These are phyloP conservation scores for Beta corolliflora DNA, from an alignment of 179 eudicot genomes.

Conservation along the genomic window DNA sequence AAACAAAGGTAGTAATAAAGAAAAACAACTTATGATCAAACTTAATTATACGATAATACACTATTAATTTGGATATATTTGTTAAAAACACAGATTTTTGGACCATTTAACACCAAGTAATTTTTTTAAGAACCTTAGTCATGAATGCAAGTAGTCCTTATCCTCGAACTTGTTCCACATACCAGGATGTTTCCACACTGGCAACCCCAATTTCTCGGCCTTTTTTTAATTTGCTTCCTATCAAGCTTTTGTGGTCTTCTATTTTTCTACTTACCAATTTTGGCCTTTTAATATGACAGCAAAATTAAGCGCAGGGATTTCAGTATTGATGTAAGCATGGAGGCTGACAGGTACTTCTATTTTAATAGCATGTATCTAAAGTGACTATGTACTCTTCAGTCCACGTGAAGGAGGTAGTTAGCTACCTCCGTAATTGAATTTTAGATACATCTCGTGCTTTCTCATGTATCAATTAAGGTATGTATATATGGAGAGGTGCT, in stretches of 20 bases:
- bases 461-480: background rate
- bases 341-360: conserved; percentile 31
- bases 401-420: background rate
- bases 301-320: conserved; percentile 1
- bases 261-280: background rate
- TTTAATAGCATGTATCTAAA: background rate
- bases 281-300: conserved; percentile 12
- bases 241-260: background rate
- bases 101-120: background rate
- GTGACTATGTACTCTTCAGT: background rate
- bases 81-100: background rate
- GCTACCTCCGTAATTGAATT: background rate
- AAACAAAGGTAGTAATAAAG: background rate
- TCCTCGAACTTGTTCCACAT: background rate
- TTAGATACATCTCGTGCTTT: background rate
- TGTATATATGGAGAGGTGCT: background rate
- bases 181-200: background rate
- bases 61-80: background rate
- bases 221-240: background rate
- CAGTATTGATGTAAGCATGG: conserved; percentile 25
- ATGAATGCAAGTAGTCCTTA: background rate
- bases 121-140: background rate
- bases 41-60: background rate
- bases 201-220: background rate
- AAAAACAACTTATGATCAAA: background rate